Evolutionary conservation across 805 yeast species (phyloP), one percentile per base, ranked within the genome.

Genomic region (Ogataea methanolica): DNA sequence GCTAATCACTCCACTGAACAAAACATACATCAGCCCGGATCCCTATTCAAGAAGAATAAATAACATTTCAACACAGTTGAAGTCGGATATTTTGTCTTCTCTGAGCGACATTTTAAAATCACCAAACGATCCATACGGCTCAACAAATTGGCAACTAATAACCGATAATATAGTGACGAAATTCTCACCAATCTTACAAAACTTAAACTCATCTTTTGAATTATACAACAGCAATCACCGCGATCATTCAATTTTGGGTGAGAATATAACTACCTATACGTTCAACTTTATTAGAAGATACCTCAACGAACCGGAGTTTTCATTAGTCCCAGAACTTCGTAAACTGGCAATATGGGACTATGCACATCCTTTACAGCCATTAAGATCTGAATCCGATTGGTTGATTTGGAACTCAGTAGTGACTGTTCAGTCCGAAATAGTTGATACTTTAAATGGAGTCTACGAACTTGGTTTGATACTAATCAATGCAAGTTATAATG

Each of bases 141-240:
- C 76, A 12, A 79, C 76, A 0, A 62, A 82, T 56, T 82, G 88
- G 88, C 81, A 75, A 54, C 49, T 62, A n/a, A 64, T 74, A 3
- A 73, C 82, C 0, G 71, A 70, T 42, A 70, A 65, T 33, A 73
- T 81, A n/a, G 72, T 69, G 6, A 63, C 63, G 29, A 80, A 80
- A 56, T 82, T 82, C 59, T 66, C 79, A 1, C 84, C 85, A 11
- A 61, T 73, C 36, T 55, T 82, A 22, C 52, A 65, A 37, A 56
- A 61, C 6, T 49, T 81, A 45, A 75, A 79, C 46, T 57, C 63
- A 14, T 67, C 78, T 0, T 62, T 74, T 22, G 38, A 46, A 6
- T 29, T 49, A 2, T 63, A 49, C 36, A 42, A 41, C 9, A 31
- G 44, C 4, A 14, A 14, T 17, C 55, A 52, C 37, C 21, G 48